Conservation (phyloP, 116 monocot genomes). For the Trichopus zeylanicus region DNA sequence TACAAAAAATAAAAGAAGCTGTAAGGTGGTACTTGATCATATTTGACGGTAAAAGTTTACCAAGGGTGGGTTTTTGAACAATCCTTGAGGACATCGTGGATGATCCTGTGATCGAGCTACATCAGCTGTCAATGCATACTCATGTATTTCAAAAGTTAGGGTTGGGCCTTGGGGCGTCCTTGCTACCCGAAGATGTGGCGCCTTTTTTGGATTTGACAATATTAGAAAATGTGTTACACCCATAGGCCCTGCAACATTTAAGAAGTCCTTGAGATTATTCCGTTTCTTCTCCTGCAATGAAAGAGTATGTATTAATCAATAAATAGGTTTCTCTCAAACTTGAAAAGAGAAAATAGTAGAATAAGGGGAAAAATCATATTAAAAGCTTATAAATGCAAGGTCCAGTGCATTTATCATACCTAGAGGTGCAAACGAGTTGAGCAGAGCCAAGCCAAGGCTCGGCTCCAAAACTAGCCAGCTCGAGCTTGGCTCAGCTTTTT, state of each 20-base stretch:
- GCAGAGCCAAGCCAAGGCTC: too few relatives aligned
- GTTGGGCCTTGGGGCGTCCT: constrained; percentile 94
- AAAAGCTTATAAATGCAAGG: too few relatives aligned
- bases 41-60: constrained; percentile 23
- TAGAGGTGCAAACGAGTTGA: too few relatives aligned
- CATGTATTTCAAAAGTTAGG: constrained; percentile 72
- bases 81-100: constrained; percentile 71
- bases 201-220: constrained; percentile 59
- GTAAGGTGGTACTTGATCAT: neutral
- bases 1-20: neutral
- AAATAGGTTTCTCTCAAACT: neutral
- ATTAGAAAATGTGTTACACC: constrained; percentile 94
- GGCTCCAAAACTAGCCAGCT: too few relatives aligned
- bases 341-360: neutral
- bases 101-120: constrained; percentile 67
- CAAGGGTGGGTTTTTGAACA: constrained; percentile 76
- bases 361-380: too few relatives aligned
- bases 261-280: constrained; percentile 87
- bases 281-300: constrained; percentile 83
- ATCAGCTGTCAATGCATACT: constrained; percentile 82
- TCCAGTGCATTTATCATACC: too few relatives aligned
- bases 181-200: constrained; percentile 72
- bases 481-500: too few relatives aligned
- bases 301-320: neutral
- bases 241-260: constrained; percentile 90